A percentile compares a stretch with the other conserved stretches of the same genome.
Evolutionary conservation across 164 flowering plant species (phyloP).

Genomic region (Malania oleifera): DNA sequence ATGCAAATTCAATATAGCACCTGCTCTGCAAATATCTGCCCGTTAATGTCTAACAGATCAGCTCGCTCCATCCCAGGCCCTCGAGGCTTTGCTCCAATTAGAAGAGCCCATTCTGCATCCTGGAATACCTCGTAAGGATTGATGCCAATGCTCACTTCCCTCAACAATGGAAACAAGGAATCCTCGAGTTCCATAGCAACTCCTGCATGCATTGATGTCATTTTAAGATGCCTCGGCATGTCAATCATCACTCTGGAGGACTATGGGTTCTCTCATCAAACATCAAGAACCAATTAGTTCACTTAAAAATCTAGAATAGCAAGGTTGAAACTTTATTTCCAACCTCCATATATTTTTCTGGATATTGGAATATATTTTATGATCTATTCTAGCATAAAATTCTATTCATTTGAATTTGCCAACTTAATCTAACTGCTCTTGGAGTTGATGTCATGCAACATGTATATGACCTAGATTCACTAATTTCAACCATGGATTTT

Average conservation of each 20-base stretch:
- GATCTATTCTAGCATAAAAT: too few relatives aligned
- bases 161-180: slow-evolving; percentile 82
- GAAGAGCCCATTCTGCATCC: slow-evolving; percentile 92
- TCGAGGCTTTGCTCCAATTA: slow-evolving; percentile 97
- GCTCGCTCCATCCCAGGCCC: slow-evolving; percentile 99
- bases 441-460: too few relatives aligned
- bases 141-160: slow-evolving; percentile 85
- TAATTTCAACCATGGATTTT: too few relatives aligned
- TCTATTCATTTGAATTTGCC: too few relatives aligned
- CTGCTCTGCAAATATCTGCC: slow-evolving; percentile 92
- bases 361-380: too few relatives aligned
- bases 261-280: not conserved
- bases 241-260: not conserved
- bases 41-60: slow-evolving; percentile 80
- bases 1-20: slow-evolving; percentile 26
- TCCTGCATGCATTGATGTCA: slow-evolving; percentile 42
- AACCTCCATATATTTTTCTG: too few relatives aligned
- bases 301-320: too few relatives aligned
- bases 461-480: too few relatives aligned
- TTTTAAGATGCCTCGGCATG: not conserved
- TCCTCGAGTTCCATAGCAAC: slow-evolving; percentile 99
- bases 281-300: not conserved
- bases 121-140: slow-evolving; percentile 87
- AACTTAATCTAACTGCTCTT: too few relatives aligned
- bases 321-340: too few relatives aligned